Evolutionary conservation across 306 rosid species (phyloP), one percentile per base, ranked within the genome.

Genomic region (Vachellia collinsii): DNA sequence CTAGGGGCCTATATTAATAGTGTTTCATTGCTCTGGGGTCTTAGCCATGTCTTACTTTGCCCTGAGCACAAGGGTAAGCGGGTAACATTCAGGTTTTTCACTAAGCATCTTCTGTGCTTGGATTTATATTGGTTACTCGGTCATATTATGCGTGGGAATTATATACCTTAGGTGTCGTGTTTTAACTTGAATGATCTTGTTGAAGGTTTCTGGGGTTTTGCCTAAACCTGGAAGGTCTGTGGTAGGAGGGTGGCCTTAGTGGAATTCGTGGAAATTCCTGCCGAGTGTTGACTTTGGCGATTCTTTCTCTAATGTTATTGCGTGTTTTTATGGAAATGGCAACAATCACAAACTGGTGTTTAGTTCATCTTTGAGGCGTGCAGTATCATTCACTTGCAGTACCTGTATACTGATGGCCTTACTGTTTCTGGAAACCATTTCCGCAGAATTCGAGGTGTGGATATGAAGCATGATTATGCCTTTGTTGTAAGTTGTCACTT

Each of bases 361-460:
- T 91, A 82, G 91, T 87, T 85, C 88, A 84, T 91, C 89, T 88
- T 81, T 91, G 95, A 88, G 73, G 90, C 88, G 87, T 82, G 75
- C 86, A 86, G 93, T 88, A 88, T 82, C 88, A 84, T 89, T 78
- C 88, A 83, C 86, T 85, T 85, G 90, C 77, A 82, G 92, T 87
- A 59, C 80, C 87, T 86, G 85, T 86, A 91, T 89, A 88, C 83
- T 87, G 92, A 90, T 88, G 88, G 91, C 90, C 94, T 87, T 89
- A 87, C 88, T 91, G 87, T 91, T 88, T 91, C 88, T 91, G 94
- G 94, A 79, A 87, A 85, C 89, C 92, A 58, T 91, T 91, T 91
- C 76, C 90, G 90, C 93, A 91, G 97, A 89, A 85, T 91, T 86
- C 93, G 93, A 75, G 91, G 81, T 80, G 97, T 89, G 83, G 97